Base-by-base conservation (phyloP, 805 yeast genomes). In the Lachancea kluyveri region DNA sequence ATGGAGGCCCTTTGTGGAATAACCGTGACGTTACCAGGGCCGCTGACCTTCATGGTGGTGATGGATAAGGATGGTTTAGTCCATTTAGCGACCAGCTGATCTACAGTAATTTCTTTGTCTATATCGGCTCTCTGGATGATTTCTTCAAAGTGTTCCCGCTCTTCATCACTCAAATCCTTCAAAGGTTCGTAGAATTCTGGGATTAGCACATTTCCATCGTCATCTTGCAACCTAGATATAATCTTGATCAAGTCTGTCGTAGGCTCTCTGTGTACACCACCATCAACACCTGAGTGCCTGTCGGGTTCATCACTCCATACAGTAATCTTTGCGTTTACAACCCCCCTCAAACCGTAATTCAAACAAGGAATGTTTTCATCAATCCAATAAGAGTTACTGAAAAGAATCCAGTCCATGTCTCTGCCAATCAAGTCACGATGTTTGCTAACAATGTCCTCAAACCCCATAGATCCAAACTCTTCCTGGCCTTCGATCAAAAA, bases 211-310 rank as follows among this genome's bases (percentile, higher is more conserved):
- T 57, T 59, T 5, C 81, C 79, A 18, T 67, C 64, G 32, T 73
- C 76, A 39, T 62, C 59, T 21, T 77, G 72, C 33, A 90, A 62
- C 31, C 74, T 70, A 2, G 90, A 71, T 14, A 88, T 59, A 11
- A 90, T 49, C 32, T 78, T 80, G 24, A 88, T 70, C 56, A 90
- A 58, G 51, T 90, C 97, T 62, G 84, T 74, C 0, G 94, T 78
- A 2, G 98, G 96, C 47, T 90, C 98, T 36, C 81, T 69, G 39
- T 75, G 72, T 6, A 81, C 78, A 37, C 97, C 97, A 31, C 98
- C 98, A 59, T 87, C 94, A 7, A 92, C 92, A 40, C 98, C 98
- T 0, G 96, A 85, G 53, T 92, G 98, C 37, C 94, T 65, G 55
- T 92, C 96, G 1, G 94, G 94, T 37, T 69, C 69, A 42, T 79